Base-by-base conservation (phyloP, 1,139 yeast species). In the Geotrichum aggregatum region DNA sequence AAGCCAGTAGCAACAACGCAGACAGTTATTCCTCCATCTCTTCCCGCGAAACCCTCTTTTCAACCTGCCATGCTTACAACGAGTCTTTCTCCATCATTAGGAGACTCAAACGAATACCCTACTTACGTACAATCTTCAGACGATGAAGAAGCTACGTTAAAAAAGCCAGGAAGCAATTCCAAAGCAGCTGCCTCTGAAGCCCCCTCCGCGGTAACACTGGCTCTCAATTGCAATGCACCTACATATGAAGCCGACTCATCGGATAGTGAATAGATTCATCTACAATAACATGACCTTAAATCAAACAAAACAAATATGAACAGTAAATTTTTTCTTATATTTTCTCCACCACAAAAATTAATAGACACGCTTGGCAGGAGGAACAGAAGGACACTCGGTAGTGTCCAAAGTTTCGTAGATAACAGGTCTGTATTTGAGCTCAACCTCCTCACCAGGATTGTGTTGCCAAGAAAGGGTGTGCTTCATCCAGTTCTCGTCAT, bases 401-500 rank as follows among this genome's bases (percentile, higher is more conserved):
- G 83, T 94, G 71, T 92, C 98, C 72, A 92, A 79, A 49, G 98
- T 92, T 56, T 82, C 77, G 62, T 77, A 77, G 66, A 87, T 80
- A 65, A 92, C 98, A 56, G 77, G 76, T 82, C 98, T 87, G 84
- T 92, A 92, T 65, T 76, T 83, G 74, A 92, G 82, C 56, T 71
- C 74, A 51, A 88, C 89, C 54, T 78, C 77, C 49, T 79, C 92
- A 66, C 94, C 95, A 58, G 77, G 76, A 42, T 74, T 71, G 56
- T 73, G 67, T 77, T 92, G 98, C 88, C 95, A 92, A 52, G 98
- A 87, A 69, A 92, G 77, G 50, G 97, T 81, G 75, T 92, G 98
- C 78, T 92, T 92, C 94, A 89, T 88, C 98, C 98, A 92, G 78
- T 88, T 77, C 57, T 69, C 89, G 70, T 92, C 98, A 68, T 92